These are phyloP conservation scores for Fusarium praegraminearum DNA, from an alignment of 2,329 filamentous ascomycete genomes.

Conservation along the genomic window DNA sequence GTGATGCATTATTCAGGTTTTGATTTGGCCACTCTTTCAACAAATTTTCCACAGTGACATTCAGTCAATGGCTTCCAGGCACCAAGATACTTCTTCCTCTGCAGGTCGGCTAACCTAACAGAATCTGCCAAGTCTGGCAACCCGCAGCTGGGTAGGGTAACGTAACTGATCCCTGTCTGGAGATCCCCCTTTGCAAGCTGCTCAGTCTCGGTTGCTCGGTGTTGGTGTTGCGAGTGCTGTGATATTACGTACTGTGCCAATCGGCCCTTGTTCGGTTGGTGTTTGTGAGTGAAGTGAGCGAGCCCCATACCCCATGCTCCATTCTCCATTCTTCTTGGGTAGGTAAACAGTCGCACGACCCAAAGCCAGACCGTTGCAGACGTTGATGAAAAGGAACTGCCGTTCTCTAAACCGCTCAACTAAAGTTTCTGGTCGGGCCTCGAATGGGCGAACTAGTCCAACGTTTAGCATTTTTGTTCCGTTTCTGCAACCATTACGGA, in stretches of 20 bases:
- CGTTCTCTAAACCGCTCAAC: slow-evolving; percentile 1
- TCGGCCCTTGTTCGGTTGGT: slow-evolving; percentile 33
- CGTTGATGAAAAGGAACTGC: not conserved
- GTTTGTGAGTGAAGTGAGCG: slow-evolving; percentile 10
- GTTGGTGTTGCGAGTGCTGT: slow-evolving; percentile 12
- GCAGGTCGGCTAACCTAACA: not conserved
- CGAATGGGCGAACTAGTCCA: not conserved
- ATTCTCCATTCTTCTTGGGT: not conserved
- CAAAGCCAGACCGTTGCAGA: slow-evolving; percentile 11
- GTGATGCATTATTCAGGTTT: slow-evolving; percentile 14
- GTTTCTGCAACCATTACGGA: slow-evolving; percentile 32
- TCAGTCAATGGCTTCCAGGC: slow-evolving; percentile 22
- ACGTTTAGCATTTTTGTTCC: slow-evolving; percentile 12
- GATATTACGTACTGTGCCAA: slow-evolving; percentile 8
- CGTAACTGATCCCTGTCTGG: slow-evolving; percentile 14
- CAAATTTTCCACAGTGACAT: slow-evolving; percentile 29
- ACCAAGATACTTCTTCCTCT: slow-evolving; percentile 19
- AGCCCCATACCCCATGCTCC: not conserved
- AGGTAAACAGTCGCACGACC: slow-evolving; percentile 12
- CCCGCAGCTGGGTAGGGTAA: slow-evolving; percentile 14
- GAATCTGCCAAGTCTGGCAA: slow-evolving; percentile 16
- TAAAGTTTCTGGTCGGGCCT: not conserved
- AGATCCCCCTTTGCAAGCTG: slow-evolving; percentile 19
- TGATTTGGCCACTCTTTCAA: slow-evolving; percentile 23
- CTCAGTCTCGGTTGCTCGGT: slow-evolving; percentile 7